Conservation (phyloP, 257 asterid genomes). For the Sherardia arvensis region DNA sequence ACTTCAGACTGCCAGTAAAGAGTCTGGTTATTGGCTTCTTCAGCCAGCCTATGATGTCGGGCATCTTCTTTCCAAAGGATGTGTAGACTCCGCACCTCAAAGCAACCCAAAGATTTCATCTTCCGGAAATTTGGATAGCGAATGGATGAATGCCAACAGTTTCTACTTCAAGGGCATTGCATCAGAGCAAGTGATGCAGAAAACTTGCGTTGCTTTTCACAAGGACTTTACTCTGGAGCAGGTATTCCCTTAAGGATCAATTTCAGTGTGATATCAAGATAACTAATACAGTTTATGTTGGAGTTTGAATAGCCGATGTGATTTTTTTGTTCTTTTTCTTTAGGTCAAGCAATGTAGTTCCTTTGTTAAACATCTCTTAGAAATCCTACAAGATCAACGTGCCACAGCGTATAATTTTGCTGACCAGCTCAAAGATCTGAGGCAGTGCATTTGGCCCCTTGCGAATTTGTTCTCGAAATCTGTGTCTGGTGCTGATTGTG, state of each 20-base stretch:
- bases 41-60: constrained; percentile 76
- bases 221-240: constrained; percentile 71
- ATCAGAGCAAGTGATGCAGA: constrained; percentile 49
- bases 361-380: constrained; percentile 63
- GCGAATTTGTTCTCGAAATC: constrained; percentile 44
- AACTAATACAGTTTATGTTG: not conserved
- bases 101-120: constrained; percentile 25
- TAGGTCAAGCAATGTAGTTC: constrained; percentile 66
- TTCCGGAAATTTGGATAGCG: constrained; percentile 19
- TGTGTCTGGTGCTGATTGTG: constrained; percentile 9
- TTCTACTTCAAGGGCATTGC: constrained; percentile 84
- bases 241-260: constrained; percentile 30
- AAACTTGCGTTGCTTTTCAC: constrained; percentile 53
- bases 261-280: not conserved
- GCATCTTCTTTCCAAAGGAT: constrained; percentile 48
- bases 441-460: constrained; percentile 53
- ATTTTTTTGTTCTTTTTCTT: not conserved
- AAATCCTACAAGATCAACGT: constrained; percentile 94
- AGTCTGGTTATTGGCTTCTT: constrained; percentile 56
- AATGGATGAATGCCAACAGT: constrained; percentile 59
- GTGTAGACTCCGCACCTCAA: constrained; percentile 14
- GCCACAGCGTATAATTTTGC: constrained; percentile 52
- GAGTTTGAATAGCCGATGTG: not conserved
- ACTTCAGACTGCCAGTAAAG: constrained; percentile 25
- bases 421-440: constrained; percentile 42